phyloP scores from a whole-genome alignment of 148 eudicot species.

The Spergularia marina region DNA sequence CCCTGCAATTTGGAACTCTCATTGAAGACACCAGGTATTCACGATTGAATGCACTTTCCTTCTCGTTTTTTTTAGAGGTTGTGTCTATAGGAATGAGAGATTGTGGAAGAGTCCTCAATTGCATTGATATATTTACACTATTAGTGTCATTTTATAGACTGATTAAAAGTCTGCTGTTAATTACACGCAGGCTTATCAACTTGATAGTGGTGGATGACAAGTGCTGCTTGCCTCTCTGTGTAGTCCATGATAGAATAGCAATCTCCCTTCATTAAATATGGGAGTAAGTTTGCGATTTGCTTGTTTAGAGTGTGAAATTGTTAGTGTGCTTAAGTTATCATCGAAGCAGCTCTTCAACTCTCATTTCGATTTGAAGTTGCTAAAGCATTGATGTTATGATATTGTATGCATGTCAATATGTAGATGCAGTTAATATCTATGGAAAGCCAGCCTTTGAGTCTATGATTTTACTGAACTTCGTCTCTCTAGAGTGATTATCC shows the following conservation, averaged over 20 bases:
- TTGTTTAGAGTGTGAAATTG: constrained; percentile 3
- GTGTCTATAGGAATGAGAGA: no score
- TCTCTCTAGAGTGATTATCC: background rate
- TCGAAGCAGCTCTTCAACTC: background rate
- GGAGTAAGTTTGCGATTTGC: constrained; percentile 20
- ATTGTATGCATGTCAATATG: background rate
- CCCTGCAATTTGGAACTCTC: background rate
- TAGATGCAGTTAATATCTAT: background rate
- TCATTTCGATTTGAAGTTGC: background rate
- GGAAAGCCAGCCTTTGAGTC: background rate
- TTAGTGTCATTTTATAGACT: background rate
- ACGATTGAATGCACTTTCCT: no score
- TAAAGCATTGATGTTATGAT: background rate
- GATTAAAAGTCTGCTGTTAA: background rate
- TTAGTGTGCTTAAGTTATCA: background rate
- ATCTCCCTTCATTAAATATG: constrained; percentile 4
- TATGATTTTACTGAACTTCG: background rate
- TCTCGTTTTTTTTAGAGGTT: background rate
- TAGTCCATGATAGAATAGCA: constrained; percentile 8
- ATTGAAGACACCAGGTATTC: constrained; percentile 13
- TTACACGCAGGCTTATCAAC: constrained; percentile 11
- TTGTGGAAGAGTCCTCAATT: no score
- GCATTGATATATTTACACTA: no score
- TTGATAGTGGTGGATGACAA: constrained; percentile 1
- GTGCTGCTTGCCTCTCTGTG: constrained; percentile 1